A percentile compares a stretch with the other conserved stretches of the same genome.
phyloP scores from a whole-genome alignment of 192 early-diverging fungal genomes.

The Umbelopsis isabellina region DNA sequence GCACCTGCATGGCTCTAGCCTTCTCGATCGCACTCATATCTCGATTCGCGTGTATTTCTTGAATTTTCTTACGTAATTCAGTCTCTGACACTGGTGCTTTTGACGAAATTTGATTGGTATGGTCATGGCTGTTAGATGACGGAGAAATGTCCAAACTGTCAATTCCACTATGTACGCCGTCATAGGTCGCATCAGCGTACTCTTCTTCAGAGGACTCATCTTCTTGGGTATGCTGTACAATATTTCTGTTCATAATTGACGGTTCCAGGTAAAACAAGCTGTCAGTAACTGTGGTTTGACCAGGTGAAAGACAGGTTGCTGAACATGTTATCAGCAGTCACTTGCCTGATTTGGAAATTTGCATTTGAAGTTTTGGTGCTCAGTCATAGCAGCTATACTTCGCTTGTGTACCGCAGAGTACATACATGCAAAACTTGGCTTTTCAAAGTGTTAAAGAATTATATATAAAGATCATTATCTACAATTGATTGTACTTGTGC shows the following conservation, averaged over 20 bases:
- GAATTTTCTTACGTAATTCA: conserved; percentile 66
- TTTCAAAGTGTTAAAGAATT: no score
- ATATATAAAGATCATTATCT: no score
- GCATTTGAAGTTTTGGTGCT: no score
- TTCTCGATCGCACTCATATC: conserved; percentile 59
- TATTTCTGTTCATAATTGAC: not conserved
- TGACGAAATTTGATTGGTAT: not conserved
- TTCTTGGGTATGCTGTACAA: not conserved
- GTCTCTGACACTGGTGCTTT: conserved; percentile 2
- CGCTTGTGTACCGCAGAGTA: no score
- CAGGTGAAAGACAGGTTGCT: not conserved
- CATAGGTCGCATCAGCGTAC: not conserved
- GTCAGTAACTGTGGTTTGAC: no score
- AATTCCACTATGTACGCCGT: no score
- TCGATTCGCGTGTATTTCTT: conserved; percentile 62
- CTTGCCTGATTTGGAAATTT: no score
- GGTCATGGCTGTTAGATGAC: not conserved
- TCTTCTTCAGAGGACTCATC: conserved; percentile 10
- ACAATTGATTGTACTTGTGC: no score
- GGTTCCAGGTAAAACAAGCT: no score
- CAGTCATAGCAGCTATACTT: no score
- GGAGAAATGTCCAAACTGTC: not conserved
- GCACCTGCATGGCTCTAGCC: conserved; percentile 73
- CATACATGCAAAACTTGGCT: no score
- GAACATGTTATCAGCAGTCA: not conserved